Base-by-base conservation (phyloP, 2,329 filamentous ascomycete genomes). In the Fusarium sp. region DNA sequence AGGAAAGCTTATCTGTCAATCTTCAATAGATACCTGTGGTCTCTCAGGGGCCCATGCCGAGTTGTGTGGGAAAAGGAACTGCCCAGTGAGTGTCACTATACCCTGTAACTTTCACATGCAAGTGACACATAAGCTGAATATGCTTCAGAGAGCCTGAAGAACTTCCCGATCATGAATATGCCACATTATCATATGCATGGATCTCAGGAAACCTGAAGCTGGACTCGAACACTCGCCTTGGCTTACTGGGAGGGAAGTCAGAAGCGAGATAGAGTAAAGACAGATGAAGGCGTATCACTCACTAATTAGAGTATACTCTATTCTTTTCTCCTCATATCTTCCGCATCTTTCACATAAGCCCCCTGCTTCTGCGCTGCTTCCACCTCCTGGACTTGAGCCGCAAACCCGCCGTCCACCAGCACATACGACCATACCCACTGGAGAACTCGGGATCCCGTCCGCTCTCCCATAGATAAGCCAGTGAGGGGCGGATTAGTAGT, bases 351-450 rank as follows among this genome's bases (percentile, higher is more conserved):
- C 47, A 29, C 6, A 8, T 7, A 4, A 5, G 2, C 31, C 31
- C 47, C 6, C 24, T 29, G 27, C 6, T 7, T 29, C 47, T 2
- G 0, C 4, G 18, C 27, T 31, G 24, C 27, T 20, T 7, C 10
- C 24, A 20, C 11, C 47, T 20, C 4, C 2, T 0, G 6, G 0
- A 52, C 18, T n/a, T 52, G 10, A 31, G 6, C 18, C 1, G 6
- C 2, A 7, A 52, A 8, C 2, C 47, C 6, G 4, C 16, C 10
- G 0, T 20, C 1, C 16, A 0, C 27, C 20, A 31, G 27, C 24
- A 52, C 47, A 52, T 52, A 52, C 47, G 47, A 52, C 47, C 47
- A 52, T 52, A 52, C 47, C 47, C 47, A 52, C 47, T 52, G 47
- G 27, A 52, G 24, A 52, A 52, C 18, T 52, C 47, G 47, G 47